These are phyloP conservation scores for Boletus eberwhitei DNA, from an alignment of 768 basidiomycete species.

Conservation along the genomic window DNA sequence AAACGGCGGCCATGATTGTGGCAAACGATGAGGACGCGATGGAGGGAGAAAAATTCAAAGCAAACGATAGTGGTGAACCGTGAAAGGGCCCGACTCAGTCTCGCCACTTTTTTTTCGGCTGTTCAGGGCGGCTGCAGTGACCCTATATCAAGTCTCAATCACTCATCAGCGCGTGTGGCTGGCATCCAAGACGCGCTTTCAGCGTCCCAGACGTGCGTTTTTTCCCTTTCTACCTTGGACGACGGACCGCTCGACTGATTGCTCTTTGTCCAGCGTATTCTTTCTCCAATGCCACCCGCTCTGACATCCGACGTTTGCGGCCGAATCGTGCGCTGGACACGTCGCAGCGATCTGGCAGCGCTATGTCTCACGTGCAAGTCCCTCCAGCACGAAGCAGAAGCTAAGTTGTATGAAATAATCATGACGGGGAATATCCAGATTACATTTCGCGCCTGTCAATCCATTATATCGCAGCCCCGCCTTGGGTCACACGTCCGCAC, in stretches of 20 bases:
- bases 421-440: constrained; percentile 36
- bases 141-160: neutral
- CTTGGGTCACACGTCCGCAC: constrained; percentile 42
- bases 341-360: constrained; percentile 37
- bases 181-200: neutral
- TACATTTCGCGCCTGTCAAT: constrained; percentile 37
- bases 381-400: constrained; percentile 48
- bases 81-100: constrained; percentile 1
- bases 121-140: neutral
- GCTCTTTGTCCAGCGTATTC: neutral
- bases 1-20: constrained; percentile 53
- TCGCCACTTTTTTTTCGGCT: constrained; percentile 10
- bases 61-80: neutral
- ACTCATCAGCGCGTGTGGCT: neutral
- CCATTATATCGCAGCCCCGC: constrained; percentile 35
- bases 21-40: constrained; percentile 9
- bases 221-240: neutral
- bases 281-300: constrained; percentile 14
- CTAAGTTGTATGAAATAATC: constrained; percentile 42
- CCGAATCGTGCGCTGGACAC: constrained; percentile 38
- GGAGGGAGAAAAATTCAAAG: constrained; percentile 2
- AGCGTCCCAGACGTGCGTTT: neutral
- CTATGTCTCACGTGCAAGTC: constrained; percentile 46
- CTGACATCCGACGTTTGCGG: constrained; percentile 44
- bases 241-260: neutral